A percentile compares a stretch with the other conserved stretches of the same genome.
phyloP scores from a whole-genome alignment of 768 basidiomycete species.

The Heimioporus sp. region DNA sequence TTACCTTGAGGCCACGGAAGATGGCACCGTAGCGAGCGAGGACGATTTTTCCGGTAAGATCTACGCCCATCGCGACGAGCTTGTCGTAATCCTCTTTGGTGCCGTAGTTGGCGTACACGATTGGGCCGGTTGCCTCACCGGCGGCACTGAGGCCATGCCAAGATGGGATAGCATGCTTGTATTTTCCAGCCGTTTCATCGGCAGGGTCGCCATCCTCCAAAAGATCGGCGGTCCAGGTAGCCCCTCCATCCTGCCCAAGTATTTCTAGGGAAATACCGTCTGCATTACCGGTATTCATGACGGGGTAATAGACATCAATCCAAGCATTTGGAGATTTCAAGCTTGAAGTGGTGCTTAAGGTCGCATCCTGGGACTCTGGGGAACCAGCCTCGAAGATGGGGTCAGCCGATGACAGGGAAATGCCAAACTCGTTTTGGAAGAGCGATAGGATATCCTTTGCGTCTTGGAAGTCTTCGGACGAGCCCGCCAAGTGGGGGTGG shows the following conservation, averaged over 20 bases:
- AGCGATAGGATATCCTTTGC: constrained; percentile 66
- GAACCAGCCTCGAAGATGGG: constrained; percentile 76
- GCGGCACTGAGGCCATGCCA: constrained; percentile 85
- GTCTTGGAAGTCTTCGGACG: constrained; percentile 55
- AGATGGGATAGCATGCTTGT: constrained; percentile 65
- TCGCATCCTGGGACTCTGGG: constrained; percentile 61
- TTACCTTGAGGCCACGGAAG: constrained; percentile 85
- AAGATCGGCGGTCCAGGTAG: constrained; percentile 69
- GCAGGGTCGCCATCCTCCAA: constrained; percentile 66
- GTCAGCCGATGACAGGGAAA: constrained; percentile 35
- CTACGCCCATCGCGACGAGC: constrained; percentile 60
- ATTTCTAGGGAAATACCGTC: constrained; percentile 68
- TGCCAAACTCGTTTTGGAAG: constrained; percentile 65
- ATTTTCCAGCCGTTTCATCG: constrained; percentile 70
- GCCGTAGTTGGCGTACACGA: constrained; percentile 83
- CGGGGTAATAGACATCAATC: constrained; percentile 88
- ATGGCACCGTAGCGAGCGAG: constrained; percentile 72
- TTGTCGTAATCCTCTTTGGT: constrained; percentile 66
- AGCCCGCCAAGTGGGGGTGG: constrained; percentile 74
- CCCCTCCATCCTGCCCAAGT: constrained; percentile 50
- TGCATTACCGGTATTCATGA: constrained; percentile 68
- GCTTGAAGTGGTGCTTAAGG: constrained; percentile 49
- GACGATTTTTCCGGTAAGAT: constrained; percentile 77
- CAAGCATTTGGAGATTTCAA: constrained; percentile 60
- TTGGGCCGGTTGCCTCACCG: constrained; percentile 68